These are phyloP conservation scores for Didymella sp. DNA, from an alignment of 2,329 filamentous ascomycete species.

Conservation along the genomic window DNA sequence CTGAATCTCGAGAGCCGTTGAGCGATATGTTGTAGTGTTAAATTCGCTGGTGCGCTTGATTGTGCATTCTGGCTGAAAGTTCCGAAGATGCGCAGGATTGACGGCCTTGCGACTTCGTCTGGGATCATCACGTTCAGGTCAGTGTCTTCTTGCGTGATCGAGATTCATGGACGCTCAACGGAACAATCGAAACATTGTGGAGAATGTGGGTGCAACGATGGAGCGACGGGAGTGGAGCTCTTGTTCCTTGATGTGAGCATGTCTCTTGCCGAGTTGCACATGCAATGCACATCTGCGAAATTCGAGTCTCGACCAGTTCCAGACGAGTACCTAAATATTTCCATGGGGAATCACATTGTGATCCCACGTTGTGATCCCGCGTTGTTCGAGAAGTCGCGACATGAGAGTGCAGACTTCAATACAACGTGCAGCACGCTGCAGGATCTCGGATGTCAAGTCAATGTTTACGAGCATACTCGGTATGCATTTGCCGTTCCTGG, in stretches of 20 bases:
- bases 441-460: not conserved
- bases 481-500: conserved; percentile 15
- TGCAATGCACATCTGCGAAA: conserved; percentile 1
- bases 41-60: too few species aligned
- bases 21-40: too few species aligned
- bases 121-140: not conserved
- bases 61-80: not conserved
- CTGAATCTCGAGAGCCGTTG: too few species aligned
- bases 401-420: not conserved
- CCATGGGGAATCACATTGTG: too few species aligned
- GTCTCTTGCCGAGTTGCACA: not conserved
- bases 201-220: conserved; percentile 6
- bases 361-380: not conserved
- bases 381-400: not conserved
- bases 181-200: not conserved
- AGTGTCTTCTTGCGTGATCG: not conserved
- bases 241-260: not conserved
- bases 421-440: not conserved
- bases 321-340: not conserved
- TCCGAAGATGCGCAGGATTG: not conserved
- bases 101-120: not conserved
- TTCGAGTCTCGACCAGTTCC: not conserved
- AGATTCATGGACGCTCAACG: conserved; percentile 10
- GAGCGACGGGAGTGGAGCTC: conserved; percentile 9
- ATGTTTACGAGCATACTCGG: not conserved